phyloP scores from a whole-genome alignment of 345 rosid species.

The Atalantia buxifolia region DNA sequence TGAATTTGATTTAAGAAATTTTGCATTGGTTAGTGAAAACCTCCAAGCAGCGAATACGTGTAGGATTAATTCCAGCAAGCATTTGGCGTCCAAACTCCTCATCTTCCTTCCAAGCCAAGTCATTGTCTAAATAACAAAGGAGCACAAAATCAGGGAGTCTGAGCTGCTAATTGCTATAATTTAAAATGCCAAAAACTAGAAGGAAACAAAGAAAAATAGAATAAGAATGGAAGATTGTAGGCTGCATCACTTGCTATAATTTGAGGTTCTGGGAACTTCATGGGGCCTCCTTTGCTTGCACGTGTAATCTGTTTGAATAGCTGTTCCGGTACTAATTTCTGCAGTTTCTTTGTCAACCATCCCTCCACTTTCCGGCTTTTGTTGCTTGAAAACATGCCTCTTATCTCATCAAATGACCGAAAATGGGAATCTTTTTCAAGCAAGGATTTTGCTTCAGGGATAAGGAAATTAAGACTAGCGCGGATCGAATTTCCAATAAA shows the following conservation, averaged over 20 bases:
- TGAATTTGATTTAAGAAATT: background rate
- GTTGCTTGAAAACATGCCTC: conserved; percentile 32
- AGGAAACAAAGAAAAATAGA: background rate
- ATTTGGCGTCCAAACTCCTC: conserved; percentile 76
- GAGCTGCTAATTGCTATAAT: background rate
- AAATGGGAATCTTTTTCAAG: conserved; percentile 31
- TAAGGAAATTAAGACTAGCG: conserved; percentile 36
- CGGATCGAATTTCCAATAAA: conserved; percentile 36
- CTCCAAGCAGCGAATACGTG: conserved; percentile 51
- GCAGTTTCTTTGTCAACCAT: conserved; percentile 25
- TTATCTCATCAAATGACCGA: conserved; percentile 49
- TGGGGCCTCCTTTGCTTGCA: conserved; percentile 18
- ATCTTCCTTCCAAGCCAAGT: conserved; percentile 72
- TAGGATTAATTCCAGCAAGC: conserved; percentile 86
- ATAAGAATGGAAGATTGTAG: background rate
- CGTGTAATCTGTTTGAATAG: conserved; percentile 19
- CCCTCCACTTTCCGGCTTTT: conserved; percentile 20
- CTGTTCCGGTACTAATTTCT: conserved; percentile 31
- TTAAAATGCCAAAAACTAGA: conserved; percentile 27
- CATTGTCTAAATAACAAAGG: conserved; percentile 28
- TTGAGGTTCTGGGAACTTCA: conserved; percentile 47
- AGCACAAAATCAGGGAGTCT: background rate
- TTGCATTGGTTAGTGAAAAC: conserved; percentile 18
- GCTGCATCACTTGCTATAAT: conserved; percentile 43
- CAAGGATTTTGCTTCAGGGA: conserved; percentile 38